Conservation (phyloP, 495 filamentous ascomycete species). For the Aspergillus steynii region DNA sequence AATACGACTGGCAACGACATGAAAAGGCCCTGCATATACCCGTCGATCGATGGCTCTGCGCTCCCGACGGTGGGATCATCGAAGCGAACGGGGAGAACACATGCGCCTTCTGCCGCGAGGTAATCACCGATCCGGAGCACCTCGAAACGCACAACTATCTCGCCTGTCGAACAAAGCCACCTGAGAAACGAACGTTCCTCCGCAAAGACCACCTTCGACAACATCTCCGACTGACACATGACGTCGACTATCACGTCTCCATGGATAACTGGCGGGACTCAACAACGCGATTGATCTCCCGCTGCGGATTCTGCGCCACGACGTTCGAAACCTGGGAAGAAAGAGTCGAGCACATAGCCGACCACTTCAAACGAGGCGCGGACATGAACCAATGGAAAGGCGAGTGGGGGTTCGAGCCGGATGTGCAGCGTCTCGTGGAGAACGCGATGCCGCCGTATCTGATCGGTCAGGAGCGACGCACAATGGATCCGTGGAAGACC, state of each 20-base stretch:
- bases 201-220: conserved; percentile 78
- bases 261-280: conserved; percentile 71
- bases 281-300: conserved; percentile 56
- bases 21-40: conserved; percentile 74
- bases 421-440: conserved; percentile 59
- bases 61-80: conserved; percentile 51
- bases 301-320: conserved; percentile 64
- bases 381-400: conserved; percentile 68
- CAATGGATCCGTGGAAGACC: conserved; percentile 26
- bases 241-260: conserved; percentile 55
- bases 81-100: conserved; percentile 50
- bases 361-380: conserved; percentile 62
- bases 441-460: conserved; percentile 60
- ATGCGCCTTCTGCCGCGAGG: conserved; percentile 27
- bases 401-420: conserved; percentile 66
- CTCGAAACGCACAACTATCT: conserved; percentile 58
- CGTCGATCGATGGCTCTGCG: conserved; percentile 73
- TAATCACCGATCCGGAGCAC: conserved; percentile 13
- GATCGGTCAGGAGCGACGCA: conserved; percentile 24
- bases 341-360: conserved; percentile 60
- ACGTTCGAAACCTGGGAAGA: conserved; percentile 59
- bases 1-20: conserved; percentile 80
- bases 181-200: conserved; percentile 68
- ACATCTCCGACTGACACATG: conserved; percentile 71
- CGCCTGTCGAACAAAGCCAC: conserved; percentile 60